Base-by-base conservation (phyloP, 495 filamentous ascomycete species). In the Sporormia fimetaria region DNA sequence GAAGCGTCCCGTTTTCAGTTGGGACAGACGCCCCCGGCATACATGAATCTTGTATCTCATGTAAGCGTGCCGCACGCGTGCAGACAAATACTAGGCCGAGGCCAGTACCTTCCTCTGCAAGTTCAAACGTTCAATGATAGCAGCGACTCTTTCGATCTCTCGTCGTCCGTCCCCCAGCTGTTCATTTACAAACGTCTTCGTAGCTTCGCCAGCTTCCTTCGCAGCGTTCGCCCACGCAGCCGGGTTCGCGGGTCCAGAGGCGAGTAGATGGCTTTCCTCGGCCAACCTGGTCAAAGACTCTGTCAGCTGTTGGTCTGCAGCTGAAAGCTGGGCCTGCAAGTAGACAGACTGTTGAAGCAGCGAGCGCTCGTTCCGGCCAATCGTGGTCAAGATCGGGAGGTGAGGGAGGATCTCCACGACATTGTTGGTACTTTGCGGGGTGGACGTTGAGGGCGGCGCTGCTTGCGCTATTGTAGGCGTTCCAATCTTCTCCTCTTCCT, bases 221-320 rank as follows among this genome's bases (percentile, higher is more conserved):
- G 39, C 39, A 11, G 28, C 40, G 16, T 43, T 34, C 6, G 33
- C 40, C 46, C 46, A 49, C 1, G 33, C 40, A 2, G 4, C 12
- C 1, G 40, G 10, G 0, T 27, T 24, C 33, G 43, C 44, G 8
- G 39, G 34, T n/a, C 52, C 57, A 2, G 57, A 52, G 6, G 48
- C 35, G 3, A 60, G 51, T 6, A 62, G 51, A 41, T 58, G 59
- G 31, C 59, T 62, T 44, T 62, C 59, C 20, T 54, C 52, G 10
- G 59, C 51, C 4, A 62, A 42, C 3, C 59, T 45, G 5, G 35
- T 27, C 17, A 62, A 37, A 6, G 53, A 16, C 4, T 51, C 46
- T 11, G 33, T 25, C 1, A 42, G 47, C 18, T 54, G 45, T 9
- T 42, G 46, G 15, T 47, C 42, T 3, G 57, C 54, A 8, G 48